Percentiles rank a stretch among this genome's conserved stretches.
phyloP scores from a whole-genome alignment of 1,284 basidiomycete genomes.

The Cryptococcus sp. region DNA sequence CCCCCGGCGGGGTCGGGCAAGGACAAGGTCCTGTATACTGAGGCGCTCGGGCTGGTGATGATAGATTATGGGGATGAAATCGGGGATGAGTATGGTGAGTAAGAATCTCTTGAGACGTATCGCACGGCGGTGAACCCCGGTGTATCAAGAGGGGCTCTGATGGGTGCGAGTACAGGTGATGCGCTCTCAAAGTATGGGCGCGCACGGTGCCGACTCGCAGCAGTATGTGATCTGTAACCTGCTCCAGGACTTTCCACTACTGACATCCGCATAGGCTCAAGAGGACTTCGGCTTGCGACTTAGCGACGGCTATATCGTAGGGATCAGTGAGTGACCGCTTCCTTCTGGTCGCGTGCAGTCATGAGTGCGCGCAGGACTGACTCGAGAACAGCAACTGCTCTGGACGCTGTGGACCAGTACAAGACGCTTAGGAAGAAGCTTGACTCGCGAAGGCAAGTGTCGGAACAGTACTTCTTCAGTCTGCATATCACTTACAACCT shows the following conservation, averaged over 20 bases:
- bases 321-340: constrained; percentile 51
- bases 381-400: constrained; percentile 51
- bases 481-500: constrained; percentile 2
- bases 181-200: constrained; percentile 69
- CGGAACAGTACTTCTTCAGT: background rate
- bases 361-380: background rate
- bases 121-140: background rate
- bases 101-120: constrained; percentile 3
- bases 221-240: constrained; percentile 48
- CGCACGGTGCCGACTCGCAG: constrained; percentile 75
- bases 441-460: constrained; percentile 65
- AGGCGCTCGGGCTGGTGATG: constrained; percentile 79
- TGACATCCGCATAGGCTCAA: constrained; percentile 50
- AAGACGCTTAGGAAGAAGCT: constrained; percentile 55
- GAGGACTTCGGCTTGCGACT: constrained; percentile 70
- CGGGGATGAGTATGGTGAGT: constrained; percentile 59
- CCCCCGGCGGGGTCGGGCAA: constrained; percentile 40
- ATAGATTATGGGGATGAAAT: constrained; percentile 77
- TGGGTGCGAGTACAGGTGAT: constrained; percentile 37
- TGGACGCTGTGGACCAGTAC: constrained; percentile 48
- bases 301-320: constrained; percentile 65
- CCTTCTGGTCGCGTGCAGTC: background rate
- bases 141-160: background rate
- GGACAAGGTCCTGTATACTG: constrained; percentile 59
- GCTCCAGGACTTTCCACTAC: background rate